Evolutionary conservation across 148 eudicot species (phyloP).

Genomic region (Linanthus parryae): DNA sequence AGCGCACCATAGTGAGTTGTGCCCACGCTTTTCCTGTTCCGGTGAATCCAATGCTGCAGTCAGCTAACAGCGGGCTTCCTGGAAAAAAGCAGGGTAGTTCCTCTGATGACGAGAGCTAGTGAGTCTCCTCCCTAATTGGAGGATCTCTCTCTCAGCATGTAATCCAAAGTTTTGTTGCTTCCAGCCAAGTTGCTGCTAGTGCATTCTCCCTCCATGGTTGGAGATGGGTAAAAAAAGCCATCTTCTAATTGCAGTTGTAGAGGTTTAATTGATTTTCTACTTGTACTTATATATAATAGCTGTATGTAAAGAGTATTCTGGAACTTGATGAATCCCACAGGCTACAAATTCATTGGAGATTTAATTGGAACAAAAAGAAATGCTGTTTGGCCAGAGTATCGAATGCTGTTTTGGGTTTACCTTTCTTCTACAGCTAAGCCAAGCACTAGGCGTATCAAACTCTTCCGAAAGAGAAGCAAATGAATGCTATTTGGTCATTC

Average conservation of each 20-base stretch:
- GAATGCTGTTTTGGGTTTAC: too few species aligned
- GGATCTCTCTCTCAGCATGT: neutral
- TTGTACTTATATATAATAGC: slow-evolving; percentile 26
- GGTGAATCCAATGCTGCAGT: slow-evolving; percentile 58
- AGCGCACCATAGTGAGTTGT: slow-evolving; percentile 52
- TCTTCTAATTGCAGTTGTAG: too few species aligned
- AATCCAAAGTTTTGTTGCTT: slow-evolving; percentile 13
- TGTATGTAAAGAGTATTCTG: slow-evolving; percentile 39
- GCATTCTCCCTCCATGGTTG: slow-evolving; percentile 21
- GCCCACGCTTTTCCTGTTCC: slow-evolving; percentile 78
- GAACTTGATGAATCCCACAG: slow-evolving; percentile 16
- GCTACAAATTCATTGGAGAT: too few species aligned
- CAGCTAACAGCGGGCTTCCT: slow-evolving; percentile 41
- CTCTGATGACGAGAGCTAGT: slow-evolving; percentile 50
- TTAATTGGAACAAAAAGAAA: too few species aligned
- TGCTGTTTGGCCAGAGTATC: too few species aligned
- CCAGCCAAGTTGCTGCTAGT: slow-evolving; percentile 17
- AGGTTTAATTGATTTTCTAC: slow-evolving; percentile 21
- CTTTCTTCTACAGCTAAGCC: too few species aligned
- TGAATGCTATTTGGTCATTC: too few species aligned
- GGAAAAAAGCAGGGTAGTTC: slow-evolving; percentile 36
- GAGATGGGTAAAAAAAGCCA: too few species aligned
- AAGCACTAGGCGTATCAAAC: too few species aligned
- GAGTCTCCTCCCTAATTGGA: slow-evolving; percentile 19
- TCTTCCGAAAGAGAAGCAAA: too few species aligned